Base-by-base conservation (phyloP, 1,284 basidiomycete species). In the Cerioporus squamosus region DNA sequence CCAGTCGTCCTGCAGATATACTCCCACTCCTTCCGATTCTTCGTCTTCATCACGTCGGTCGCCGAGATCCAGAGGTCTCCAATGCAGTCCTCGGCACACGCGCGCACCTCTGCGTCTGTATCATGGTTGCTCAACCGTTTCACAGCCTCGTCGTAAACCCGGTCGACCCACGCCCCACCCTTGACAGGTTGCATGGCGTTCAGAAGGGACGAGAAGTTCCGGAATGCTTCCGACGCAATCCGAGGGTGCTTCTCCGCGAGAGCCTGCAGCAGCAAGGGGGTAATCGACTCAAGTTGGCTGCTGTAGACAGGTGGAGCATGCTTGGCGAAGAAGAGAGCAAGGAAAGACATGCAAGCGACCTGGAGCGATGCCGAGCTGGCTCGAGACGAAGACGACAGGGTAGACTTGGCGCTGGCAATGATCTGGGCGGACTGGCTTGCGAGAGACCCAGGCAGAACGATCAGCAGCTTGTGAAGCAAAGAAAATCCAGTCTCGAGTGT, bases 91-190 rank as follows among this genome's bases (percentile, higher is more conserved):
- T 98, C 90, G 0, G 94, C 94, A 62, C 85, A 87, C 38, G 86
- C 83, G 42, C 94, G 87, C 31, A 99, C 94, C 64, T 98, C 95
- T 12, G 93, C 88, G 72, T 98, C 97, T 4, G 95, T 94, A 62
- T 94, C 92, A 59, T 91, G 84, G 51, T 86, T 91, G 50, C 79
- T 84, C 40, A 99, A 77, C 38, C 94, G 82, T 20, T 77, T 73
- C 2, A 91, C 78, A 2, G 93, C 89, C 53, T 91, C 88, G 12
- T 84, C 77, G 72, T 95, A 97, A 5, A 98, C 79, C 8, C 77
- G 68, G 58, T 91, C 85, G 1, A 86, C 75, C 84, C 91, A 89
- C 29, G 83, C 81, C 5, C 72, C 75, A 17, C 76, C 73, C 66
- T 85, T 86, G 44, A 88, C 73, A 2, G 91, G 88, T 53, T 82